Base-by-base conservation (phyloP, 108 stramenopile species). In the Cyclotella atomus region DNA sequence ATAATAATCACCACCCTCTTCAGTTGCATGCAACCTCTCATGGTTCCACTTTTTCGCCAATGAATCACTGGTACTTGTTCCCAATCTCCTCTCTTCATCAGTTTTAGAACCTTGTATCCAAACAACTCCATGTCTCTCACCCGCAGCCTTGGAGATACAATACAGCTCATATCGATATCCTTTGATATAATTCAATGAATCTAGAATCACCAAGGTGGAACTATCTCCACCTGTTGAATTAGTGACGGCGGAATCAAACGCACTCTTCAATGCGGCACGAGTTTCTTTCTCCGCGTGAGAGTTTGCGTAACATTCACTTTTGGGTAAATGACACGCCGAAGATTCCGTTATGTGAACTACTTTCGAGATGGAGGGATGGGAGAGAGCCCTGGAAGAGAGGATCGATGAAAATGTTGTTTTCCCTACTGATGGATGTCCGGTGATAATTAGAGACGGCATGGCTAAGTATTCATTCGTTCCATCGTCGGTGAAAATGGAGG, bases 121-220 rank as follows among this genome's bases (percentile, higher is more conserved):
- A 29, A 96, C 41, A 25, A 96, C 88, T 24, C 91, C 89, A 70
- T 96, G 95, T 29, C 75, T 63, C 68, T 91, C 80, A 43, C 82
- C 82, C n/a, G 83, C 84, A 23, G 92, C 89, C 57, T 93, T 93
- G 33, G 89, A 84, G 30, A 96, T 85, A 67, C 95, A 96, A 59
- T 91, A 89, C 65, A 96, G 66, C 55, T 96, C 92, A 70, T 96
- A 96, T 16, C 92, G 88, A 80, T 85, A 96, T 38, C 95, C 95
- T 66, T 96, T 96, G 77, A 96, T 96, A 79, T 93, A 93, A 70
- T 96, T 96, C 52, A 96, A 32, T 2, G 89, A 91, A 88, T 96
- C 95, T 61, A 93, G 76, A 73, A 96, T 89, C 33, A 96, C 85
- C 45, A 96, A 65, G 0, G 88, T 87, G 14, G 53, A 70, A 0